Conservation (phyloP, 1,284 basidiomycete species). For the Violaceomyces palustris region DNA sequence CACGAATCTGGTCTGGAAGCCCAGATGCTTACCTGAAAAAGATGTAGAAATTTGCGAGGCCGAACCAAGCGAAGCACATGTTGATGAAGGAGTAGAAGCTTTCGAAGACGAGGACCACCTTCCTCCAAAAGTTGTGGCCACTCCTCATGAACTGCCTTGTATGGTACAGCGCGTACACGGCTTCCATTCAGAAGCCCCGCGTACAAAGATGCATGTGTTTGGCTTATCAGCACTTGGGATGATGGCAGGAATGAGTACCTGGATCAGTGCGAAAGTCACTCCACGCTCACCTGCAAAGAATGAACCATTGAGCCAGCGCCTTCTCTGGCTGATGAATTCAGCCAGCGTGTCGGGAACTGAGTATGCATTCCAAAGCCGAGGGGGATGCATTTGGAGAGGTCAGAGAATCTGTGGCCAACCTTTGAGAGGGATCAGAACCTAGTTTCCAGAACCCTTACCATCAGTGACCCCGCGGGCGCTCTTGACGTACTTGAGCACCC, state of each 20-base stretch:
- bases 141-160: conserved; percentile 76
- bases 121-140: conserved; percentile 75
- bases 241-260: no score
- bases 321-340: conserved; percentile 89
- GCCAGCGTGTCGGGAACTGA: conserved; percentile 83
- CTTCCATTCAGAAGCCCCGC: no score
- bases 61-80: conserved; percentile 87
- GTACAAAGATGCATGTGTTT: no score
- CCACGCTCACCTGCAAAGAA: conserved; percentile 86
- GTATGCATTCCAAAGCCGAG: no score
- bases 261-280: no score
- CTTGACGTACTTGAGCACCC: conserved; percentile 95
- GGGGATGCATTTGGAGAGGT: neutral
- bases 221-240: no score
- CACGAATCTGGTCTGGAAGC: neutral
- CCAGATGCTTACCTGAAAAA: conserved; percentile 70
- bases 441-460: no score
- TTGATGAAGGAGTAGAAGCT: conserved; percentile 83
- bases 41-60: conserved; percentile 81
- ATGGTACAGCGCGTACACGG: conserved; percentile 61
- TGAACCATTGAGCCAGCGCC: conserved; percentile 80
- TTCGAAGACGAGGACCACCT: conserved; percentile 70
- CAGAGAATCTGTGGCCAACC: no score
- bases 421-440: no score
- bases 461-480: conserved; percentile 93